Evolutionary conservation across 148 eudicot genomes (phyloP), one percentile per base, ranked within the genome.

Genomic region (Rhododendron williamsianum): DNA sequence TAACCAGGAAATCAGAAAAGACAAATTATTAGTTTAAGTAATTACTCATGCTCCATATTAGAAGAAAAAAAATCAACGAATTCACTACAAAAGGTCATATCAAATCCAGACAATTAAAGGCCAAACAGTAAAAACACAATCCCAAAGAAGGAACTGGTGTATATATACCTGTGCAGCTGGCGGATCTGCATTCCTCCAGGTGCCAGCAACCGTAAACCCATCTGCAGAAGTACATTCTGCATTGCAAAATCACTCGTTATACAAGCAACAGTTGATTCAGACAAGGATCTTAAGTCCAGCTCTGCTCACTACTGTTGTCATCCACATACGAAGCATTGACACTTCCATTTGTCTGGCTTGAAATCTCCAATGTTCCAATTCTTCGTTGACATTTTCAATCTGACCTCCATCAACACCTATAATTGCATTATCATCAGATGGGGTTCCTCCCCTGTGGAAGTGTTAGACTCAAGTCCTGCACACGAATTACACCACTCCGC

Each of bases 141-240:
- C 16, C 35, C 33, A 83, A 27, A 3, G 16, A 51, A 45, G 54
- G 30, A 27, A 80, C 33, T 12, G 27, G 49, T 9, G 36, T 27
- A 4, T 38, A 52, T 41, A 78, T 85, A 97, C 99, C 99, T 95
- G 90, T 95, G 97, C 87, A 97, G 86, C 90, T 97, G 95, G 58
- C 98, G 96, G 48, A 97, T 97, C 91, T 97, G 99, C 98, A 95
- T 95, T 83, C 99, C 99, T 74, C 98, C 98, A n/a, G 99, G 98
- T 36, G 99, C 98, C 88, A 97, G 54, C 84, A 97, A 89, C 36
- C 98, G 94, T 85, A 97, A 89, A 87, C 99, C 98, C 94, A 97
- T 95, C 89, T 97, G 99, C 80, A 95, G 89, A 63, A 97, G 88
- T 87, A 97, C 98, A 91, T 97, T 97, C 88, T 97, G 99, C 98